Percentiles rank a stretch among this genome's conserved stretches.
phyloP scores from a whole-genome alignment of 129 eudicot species.

The Saussurea involucrata region DNA sequence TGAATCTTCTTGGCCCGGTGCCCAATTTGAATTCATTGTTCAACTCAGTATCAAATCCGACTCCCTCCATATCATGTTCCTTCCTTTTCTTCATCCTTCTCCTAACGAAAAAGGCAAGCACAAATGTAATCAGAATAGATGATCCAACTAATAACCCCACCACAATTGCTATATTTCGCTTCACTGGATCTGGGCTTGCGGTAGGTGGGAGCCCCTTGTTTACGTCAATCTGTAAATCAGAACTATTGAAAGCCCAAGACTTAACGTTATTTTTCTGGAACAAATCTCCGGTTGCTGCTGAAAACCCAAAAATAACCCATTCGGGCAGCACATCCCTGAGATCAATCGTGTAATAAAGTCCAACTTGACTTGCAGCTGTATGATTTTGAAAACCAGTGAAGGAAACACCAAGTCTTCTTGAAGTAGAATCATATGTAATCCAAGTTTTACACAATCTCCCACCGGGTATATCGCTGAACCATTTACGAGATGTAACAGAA shows the following conservation, averaged over 20 bases:
- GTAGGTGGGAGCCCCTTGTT: not conserved
- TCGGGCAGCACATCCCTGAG: slow-evolving; percentile 25
- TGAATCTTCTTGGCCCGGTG: not conserved
- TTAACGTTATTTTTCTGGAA: slow-evolving; percentile 18
- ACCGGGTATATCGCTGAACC: not conserved
- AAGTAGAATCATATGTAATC: slow-evolving; percentile 23
- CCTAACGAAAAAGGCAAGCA: not conserved
- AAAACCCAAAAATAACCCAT: slow-evolving; percentile 32
- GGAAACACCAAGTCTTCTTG: slow-evolving; percentile 8
- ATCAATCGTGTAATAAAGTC: slow-evolving; percentile 28
- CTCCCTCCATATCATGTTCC: not conserved
- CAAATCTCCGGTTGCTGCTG: slow-evolving; percentile 26
- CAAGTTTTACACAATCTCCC: not conserved
- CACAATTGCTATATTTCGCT: not conserved
- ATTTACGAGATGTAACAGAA: not conserved
- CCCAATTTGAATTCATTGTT: slow-evolving; percentile 21
- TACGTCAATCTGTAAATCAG: not conserved
- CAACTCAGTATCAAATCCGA: not conserved
- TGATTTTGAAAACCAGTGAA: slow-evolving; percentile 16
- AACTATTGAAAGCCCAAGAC: slow-evolving; percentile 38
- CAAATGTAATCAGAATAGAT: not conserved
- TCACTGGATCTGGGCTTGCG: not conserved
- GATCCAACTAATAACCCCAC: slow-evolving; percentile 1
- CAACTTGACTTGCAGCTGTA: not conserved
- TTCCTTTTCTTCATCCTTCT: not conserved